A percentile compares a stretch with the other conserved stretches of the same genome.
phyloP scores from a whole-genome alignment of 768 basidiomycete species.

The Pleurotus tuoliensis region DNA sequence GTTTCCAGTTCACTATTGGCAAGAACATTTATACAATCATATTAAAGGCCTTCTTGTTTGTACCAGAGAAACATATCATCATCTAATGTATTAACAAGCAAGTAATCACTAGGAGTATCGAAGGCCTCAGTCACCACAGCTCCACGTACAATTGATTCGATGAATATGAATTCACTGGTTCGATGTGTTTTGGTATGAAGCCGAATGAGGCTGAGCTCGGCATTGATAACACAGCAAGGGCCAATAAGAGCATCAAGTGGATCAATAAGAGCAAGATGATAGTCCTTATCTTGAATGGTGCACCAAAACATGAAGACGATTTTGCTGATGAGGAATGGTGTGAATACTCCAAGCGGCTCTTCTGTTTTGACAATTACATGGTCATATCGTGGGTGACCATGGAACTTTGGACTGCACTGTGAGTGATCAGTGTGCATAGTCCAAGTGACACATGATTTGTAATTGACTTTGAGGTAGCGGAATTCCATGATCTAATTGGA shows the following conservation, averaged over 20 bases:
- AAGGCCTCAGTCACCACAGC: slow-evolving; percentile 19
- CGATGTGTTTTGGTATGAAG: slow-evolving; percentile 8
- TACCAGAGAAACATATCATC: slow-evolving; percentile 21
- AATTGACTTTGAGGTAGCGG: slow-evolving; percentile 13
- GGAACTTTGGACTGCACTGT: slow-evolving; percentile 25
- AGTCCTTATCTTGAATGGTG: neutral
- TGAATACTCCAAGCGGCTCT: neutral
- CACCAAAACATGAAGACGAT: slow-evolving; percentile 19
- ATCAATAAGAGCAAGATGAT: slow-evolving; percentile 19
- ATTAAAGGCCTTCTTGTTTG: no score
- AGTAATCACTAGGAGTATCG: slow-evolving; percentile 13
- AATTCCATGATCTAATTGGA: neutral
- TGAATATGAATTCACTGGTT: slow-evolving; percentile 18
- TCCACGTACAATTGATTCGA: slow-evolving; percentile 24
- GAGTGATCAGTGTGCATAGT: slow-evolving; percentile 21
- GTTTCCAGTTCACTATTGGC: no score
- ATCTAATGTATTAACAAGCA: slow-evolving; percentile 25
- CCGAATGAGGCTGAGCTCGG: slow-evolving; percentile 17
- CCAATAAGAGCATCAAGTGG: slow-evolving; percentile 14
- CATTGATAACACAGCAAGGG: slow-evolving; percentile 13
- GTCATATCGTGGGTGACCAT: slow-evolving; percentile 20
- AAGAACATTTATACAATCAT: no score
- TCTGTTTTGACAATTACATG: slow-evolving; percentile 19
- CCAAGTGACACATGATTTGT: slow-evolving; percentile 25
- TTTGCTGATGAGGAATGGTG: slow-evolving; percentile 14